Evolutionary conservation across 1,284 basidiomycete genomes (phyloP), one percentile per base, ranked within the genome.

Genomic region (Lentinula novae-zelandiae): DNA sequence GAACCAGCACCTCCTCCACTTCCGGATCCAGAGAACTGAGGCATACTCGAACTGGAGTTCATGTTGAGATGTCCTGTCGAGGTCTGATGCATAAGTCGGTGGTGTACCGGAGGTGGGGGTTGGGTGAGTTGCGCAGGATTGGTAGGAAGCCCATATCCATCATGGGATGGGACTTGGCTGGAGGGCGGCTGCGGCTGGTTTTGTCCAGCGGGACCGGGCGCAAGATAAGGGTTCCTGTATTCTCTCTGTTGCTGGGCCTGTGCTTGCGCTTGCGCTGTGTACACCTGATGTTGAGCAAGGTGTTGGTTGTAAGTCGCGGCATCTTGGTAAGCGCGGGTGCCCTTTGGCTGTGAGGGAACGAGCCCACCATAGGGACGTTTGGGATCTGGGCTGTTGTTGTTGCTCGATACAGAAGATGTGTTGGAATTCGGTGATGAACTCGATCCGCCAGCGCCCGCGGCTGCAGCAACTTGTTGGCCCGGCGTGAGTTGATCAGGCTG

Each of bases 281-380:
- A 95, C 17, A 88, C 90, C 75, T 98, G 96, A 70, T 98, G 96
- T 72, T 96, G 94, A 2, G 88, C 89, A 51, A 97, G 82, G 70
- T 96, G 96, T 66, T 97, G 95, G 67, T 95, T 95, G 78, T 98
- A 98, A 0, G 92, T 79, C 9, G 95, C 94, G 0, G 96, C 95
- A 73, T 98, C 96, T 68, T 92, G 91, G 71, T 92, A 96, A 4
- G 93, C 89, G 57, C 94, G 81, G 31, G 89, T 87, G 12, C 90
- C 89, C 70, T 86, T 92, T 54, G 80, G 91, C 71, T 84, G 93
- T 62, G 80, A 89, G 12, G 91, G 88, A 13, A 95, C 89, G 39
- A 98, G 80, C 6, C 96, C 96, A n/a, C 96, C 96, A 69, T 95
- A 98, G 22, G 95, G 95, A 68, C 95, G 89, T 75, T 94, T 93